Evolutionary conservation across 2,329 filamentous ascomycete species (phyloP), one percentile per base, ranked within the genome.

Genomic region (Hypocreales sp.): DNA sequence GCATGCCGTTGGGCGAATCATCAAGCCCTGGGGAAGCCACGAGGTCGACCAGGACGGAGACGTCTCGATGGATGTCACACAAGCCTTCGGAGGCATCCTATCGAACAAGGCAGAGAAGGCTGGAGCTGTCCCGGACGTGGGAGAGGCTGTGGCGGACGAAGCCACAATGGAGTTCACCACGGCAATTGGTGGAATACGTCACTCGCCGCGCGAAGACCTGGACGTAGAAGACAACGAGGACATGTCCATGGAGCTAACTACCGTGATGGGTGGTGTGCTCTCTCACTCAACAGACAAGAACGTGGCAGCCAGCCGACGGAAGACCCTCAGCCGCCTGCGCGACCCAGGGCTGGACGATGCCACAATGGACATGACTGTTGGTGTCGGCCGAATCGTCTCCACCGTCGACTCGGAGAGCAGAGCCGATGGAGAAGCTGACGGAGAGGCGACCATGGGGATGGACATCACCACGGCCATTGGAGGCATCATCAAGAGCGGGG

Each of bases 61-160:
- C 21, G 75, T 92, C 63, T 90, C 82, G 14, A 94, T 95, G 87
- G 87, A 95, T 40, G 81, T 94, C 7, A 94, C 87, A 2, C 72
- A 71, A 29, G 81, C 72, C 7, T 61, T 92, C 10, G 18, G 18
- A 20, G 18, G 18, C 18, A 20, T 20, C 7, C 18, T 20, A 20
- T 10, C 18, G 10, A 7, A 20, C 10, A 10, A 20, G 7, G 18
- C 18, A 20, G 18, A 7, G 18, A 37, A 12, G 26, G 10, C 23
- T 19, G n/a, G 13, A 20, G 4, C 7, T 11, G 7, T 5, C 5
- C 23, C 18, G n/a, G 28, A 36, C 20, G 13, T 47, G 13, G 50
- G 50, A 15, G 49, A 53, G 17, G 46, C 41, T 10, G 51, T 51
- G 4, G 41, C 50, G 29, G 59, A 61, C 23, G 71, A 56, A 25